Conservation (phyloP, 1,139 yeast genomes). For the Trichomonascaceae sp. region DNA sequence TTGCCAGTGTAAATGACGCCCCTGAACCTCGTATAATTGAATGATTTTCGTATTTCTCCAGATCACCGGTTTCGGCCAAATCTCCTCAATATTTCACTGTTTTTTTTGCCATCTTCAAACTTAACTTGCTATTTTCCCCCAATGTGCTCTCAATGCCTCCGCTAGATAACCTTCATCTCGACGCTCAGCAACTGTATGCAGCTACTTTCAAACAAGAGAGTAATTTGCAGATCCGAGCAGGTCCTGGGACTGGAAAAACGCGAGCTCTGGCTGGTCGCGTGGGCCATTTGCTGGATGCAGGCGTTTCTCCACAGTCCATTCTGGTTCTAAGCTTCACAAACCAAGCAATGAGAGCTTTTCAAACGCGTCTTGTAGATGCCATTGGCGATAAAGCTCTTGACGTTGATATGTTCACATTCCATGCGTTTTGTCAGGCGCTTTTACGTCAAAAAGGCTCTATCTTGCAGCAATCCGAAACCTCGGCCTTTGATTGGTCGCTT, state of each 20-base stretch:
- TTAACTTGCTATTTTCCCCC: background rate
- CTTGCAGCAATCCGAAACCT: background rate
- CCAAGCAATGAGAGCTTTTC: slow-evolving; percentile 63
- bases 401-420: slow-evolving; percentile 77
- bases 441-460: background rate
- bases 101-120: background rate
- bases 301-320: slow-evolving; percentile 51
- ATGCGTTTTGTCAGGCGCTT: slow-evolving; percentile 46
- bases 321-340: slow-evolving; percentile 87
- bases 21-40: no score
- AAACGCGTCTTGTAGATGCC: slow-evolving; percentile 56
- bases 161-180: slow-evolving; percentile 33
- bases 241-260: slow-evolving; percentile 85
- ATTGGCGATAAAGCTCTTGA: slow-evolving; percentile 28
- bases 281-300: slow-evolving; percentile 53
- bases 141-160: background rate
- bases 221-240: slow-evolving; percentile 74
- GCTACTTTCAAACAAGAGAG: slow-evolving; percentile 49
- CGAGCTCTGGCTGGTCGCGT: slow-evolving; percentile 69
- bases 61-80: background rate
- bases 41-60: background rate
- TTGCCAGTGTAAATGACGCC: no score
- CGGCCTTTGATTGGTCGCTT: slow-evolving; percentile 4
- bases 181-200: slow-evolving; percentile 55
- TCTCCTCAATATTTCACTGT: background rate